Percentiles rank a stretch among this genome's conserved stretches.
These are phyloP conservation scores for Ormosia semicastrata DNA, from an alignment of 306 rosid genomes.

Conservation along the genomic window DNA sequence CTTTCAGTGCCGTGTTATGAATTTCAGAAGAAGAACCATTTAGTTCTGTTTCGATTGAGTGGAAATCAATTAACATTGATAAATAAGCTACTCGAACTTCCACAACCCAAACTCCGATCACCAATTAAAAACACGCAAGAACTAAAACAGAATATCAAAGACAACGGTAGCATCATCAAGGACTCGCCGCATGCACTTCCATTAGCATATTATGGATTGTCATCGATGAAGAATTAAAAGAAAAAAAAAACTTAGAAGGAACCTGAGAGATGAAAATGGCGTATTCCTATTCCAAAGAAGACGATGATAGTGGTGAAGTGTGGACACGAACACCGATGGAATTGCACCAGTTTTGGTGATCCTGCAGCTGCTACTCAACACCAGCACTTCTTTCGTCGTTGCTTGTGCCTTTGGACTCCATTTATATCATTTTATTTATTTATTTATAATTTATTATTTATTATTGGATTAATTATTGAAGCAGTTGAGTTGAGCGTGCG, in stretches of 20 bases:
- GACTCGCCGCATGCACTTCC: not conserved
- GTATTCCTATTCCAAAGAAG: not conserved
- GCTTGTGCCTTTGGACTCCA: not conserved
- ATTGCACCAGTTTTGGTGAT: not conserved
- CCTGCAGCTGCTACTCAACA: slow-evolving; percentile 11
- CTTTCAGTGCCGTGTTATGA: not conserved
- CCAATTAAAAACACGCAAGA: not conserved
- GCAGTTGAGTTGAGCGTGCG: too few relatives aligned
- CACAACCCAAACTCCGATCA: not conserved
- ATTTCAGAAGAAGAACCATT: not conserved
- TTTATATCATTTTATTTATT: not conserved
- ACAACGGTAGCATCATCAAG: not conserved
- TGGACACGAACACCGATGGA: not conserved
- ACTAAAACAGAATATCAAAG: slow-evolving; percentile 1
- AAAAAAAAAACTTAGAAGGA: not conserved
- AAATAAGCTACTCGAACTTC: not conserved
- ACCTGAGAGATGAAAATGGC: slow-evolving; percentile 35
- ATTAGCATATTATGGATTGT: not conserved
- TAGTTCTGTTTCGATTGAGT: not conserved
- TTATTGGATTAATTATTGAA: not conserved
- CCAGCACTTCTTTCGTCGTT: not conserved
- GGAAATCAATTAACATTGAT: not conserved
- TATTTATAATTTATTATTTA: not conserved
- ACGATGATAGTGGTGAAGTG: not conserved
- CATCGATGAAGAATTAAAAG: not conserved